Percentiles rank a stretch among this genome's conserved stretches.
Conservation (phyloP, 2,329 filamentous ascomycete species). For the Sporothrix phasma region DNA sequence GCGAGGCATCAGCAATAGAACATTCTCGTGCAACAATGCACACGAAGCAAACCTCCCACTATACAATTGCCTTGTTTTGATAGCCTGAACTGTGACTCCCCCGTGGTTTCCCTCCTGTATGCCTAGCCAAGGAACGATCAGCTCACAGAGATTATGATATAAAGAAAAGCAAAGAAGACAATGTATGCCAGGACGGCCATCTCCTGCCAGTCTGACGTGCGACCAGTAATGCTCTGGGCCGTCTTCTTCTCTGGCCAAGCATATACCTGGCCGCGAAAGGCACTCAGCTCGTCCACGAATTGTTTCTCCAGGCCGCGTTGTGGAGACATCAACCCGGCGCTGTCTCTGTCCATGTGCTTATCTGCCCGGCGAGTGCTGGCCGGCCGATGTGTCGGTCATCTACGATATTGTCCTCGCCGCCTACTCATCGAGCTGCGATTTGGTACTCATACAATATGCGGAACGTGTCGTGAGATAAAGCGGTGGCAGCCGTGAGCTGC, state of each 20-base stretch:
- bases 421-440: conserved; percentile 22
- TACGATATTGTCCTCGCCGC: conserved; percentile 22
- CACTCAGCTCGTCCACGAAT: neutral
- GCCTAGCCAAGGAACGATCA: no score
- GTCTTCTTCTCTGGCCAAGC: neutral
- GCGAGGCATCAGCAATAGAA: no score
- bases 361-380: conserved; percentile 24
- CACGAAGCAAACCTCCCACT: neutral
- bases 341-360: conserved; percentile 25
- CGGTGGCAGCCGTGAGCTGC: no score
- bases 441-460: conserved; percentile 14
- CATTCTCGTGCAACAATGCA: neutral
- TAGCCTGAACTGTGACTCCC: no score
- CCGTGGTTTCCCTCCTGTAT: no score
- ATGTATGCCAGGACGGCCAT: no score
- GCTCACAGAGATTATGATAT: no score
- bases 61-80: no score
- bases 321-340: neutral
- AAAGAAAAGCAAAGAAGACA: no score
- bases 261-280: neutral
- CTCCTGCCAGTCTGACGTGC: no score
- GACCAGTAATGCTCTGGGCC: neutral
- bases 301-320: conserved; percentile 2
- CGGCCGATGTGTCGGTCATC: conserved; percentile 16
- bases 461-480: neutral